Percentiles rank a stretch among this genome's conserved stretches.
Evolutionary conservation across 768 basidiomycete genomes (phyloP).

Genomic region (Glaciozyma martinii): DNA sequence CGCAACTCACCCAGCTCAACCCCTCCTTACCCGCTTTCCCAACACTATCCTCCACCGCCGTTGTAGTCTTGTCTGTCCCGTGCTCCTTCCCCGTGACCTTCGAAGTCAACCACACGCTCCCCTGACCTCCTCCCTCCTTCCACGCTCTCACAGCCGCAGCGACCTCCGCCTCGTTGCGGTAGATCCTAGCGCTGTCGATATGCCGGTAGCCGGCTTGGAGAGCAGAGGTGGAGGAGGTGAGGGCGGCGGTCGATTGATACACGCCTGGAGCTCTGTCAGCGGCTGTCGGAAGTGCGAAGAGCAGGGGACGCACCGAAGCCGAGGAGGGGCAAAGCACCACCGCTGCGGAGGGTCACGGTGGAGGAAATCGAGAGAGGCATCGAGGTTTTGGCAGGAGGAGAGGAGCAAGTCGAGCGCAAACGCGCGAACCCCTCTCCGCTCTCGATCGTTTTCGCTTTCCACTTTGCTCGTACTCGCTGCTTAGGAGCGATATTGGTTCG

Average conservation of each 20-base stretch:
- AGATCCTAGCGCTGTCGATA: slow-evolving; percentile 34
- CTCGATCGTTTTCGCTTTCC: too few relatives aligned
- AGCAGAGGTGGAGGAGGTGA: slow-evolving; percentile 29
- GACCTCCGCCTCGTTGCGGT: slow-evolving; percentile 23
- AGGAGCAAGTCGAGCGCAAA: too few relatives aligned
- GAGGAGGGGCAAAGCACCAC: slow-evolving; percentile 35
- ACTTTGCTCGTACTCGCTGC: too few relatives aligned
- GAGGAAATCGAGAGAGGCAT: neutral
- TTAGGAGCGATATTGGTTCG: too few relatives aligned
- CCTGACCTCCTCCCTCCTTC: neutral
- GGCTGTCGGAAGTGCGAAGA: neutral
- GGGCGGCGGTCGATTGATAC: slow-evolving; percentile 29
- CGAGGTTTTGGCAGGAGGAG: neutral
- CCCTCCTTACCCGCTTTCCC: slow-evolving; percentile 11
- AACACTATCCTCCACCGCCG: slow-evolving; percentile 28
- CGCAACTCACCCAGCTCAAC: slow-evolving; percentile 22
- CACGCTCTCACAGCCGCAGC: slow-evolving; percentile 1
- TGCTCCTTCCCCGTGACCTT: slow-evolving; percentile 32
- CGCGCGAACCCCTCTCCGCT: too few relatives aligned
- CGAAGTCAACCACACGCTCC: slow-evolving; percentile 30
- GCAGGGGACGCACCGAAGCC: slow-evolving; percentile 36
- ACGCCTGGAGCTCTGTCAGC: slow-evolving; percentile 5
- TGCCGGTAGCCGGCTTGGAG: slow-evolving; percentile 36
- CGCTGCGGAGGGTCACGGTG: slow-evolving; percentile 4
- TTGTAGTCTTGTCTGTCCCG: slow-evolving; percentile 6